Percentiles rank a stretch among this genome's conserved stretches.
Conservation (phyloP, 768 basidiomycete genomes). For the Boletus fagicola region DNA sequence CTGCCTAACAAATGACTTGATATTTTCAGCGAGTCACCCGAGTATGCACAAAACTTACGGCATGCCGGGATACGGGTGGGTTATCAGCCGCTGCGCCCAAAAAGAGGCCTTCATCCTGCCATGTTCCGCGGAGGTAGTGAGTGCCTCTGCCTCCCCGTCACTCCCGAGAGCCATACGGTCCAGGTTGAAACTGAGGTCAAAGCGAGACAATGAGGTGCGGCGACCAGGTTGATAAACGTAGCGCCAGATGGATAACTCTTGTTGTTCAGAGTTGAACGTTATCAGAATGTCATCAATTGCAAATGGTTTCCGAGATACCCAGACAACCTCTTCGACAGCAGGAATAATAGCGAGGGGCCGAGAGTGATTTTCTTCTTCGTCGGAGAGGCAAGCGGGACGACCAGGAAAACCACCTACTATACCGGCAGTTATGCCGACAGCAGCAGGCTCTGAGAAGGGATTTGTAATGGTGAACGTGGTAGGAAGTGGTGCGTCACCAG, state of each 20-base stretch:
- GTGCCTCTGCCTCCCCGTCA: slow-evolving; percentile 42
- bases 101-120: slow-evolving; percentile 68
- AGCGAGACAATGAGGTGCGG: slow-evolving; percentile 48
- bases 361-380: slow-evolving; percentile 52
- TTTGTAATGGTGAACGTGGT: slow-evolving; percentile 79
- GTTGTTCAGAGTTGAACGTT: slow-evolving; percentile 55
- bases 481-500: slow-evolving; percentile 68
- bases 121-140: slow-evolving; percentile 47
- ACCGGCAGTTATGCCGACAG: slow-evolving; percentile 64
- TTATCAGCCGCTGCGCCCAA: slow-evolving; percentile 66
- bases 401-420: slow-evolving; percentile 47
- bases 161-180: slow-evolving; percentile 68
- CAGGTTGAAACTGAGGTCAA: slow-evolving; percentile 58
- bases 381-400: slow-evolving; percentile 41
- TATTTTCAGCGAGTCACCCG: neutral
- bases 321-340: slow-evolving; percentile 63
- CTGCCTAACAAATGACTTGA: slow-evolving; percentile 14
- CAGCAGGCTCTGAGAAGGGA: slow-evolving; percentile 70
- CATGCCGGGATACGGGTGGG: slow-evolving; percentile 43
- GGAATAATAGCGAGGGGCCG: slow-evolving; percentile 55
- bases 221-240: slow-evolving; percentile 54
- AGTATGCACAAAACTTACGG: slow-evolving; percentile 45
- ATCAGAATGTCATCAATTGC: slow-evolving; percentile 50
- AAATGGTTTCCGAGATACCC: slow-evolving; percentile 48
- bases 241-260: slow-evolving; percentile 64